Base-by-base conservation (phyloP, 352 stramenopile genomes). In the Phytopythium aichiense region DNA sequence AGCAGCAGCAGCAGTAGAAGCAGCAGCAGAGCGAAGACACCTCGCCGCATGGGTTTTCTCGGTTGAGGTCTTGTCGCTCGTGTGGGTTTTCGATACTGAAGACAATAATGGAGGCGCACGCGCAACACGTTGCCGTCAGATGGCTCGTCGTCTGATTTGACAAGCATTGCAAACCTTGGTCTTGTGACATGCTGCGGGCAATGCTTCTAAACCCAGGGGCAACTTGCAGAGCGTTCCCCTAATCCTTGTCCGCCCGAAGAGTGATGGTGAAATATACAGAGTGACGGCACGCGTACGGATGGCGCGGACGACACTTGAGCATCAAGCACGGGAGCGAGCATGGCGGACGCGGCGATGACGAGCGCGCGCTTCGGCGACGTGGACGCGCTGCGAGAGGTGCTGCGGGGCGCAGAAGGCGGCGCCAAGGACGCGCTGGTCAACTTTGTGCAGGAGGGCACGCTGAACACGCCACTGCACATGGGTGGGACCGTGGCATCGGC, bases 401-500 rank as follows among this genome's bases (percentile, higher is more conserved):
- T 91, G 25, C 30, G 68, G n/a, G 65, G 58, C 0, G 66, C 63
- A 0, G 56, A 61, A 0, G 63, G 61, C 12, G 61, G 61, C 0
- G 49, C 70, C 25, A 61, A 66, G 18, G 59, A 75, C 25, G 68
- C 56, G 48, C 56, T 88, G 22, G 67, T 93, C 33, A 92, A 95
- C 68, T 95, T 80, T 35, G 77, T 81, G 56, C 82, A 95, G 67
- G 72, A 84, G 15, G 76, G 82, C 57, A 85, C 84, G 58, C 70
- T 82, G 43, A 93, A 93, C 71, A 92, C 86, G 43, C 82, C 86
- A 30, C 79, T 95, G 23, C 86, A 95, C 71, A 95, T 95, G 86
- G 86, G 84, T 90, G 68, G 33, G 68, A 42, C 23, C 20, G 18
- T n/a, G 11, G 11, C 11, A 35, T 8, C 1, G 22, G 38, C n/a